Conservation (phyloP, 768 basidiomycete genomes). For the Lactifluus piperatus region DNA sequence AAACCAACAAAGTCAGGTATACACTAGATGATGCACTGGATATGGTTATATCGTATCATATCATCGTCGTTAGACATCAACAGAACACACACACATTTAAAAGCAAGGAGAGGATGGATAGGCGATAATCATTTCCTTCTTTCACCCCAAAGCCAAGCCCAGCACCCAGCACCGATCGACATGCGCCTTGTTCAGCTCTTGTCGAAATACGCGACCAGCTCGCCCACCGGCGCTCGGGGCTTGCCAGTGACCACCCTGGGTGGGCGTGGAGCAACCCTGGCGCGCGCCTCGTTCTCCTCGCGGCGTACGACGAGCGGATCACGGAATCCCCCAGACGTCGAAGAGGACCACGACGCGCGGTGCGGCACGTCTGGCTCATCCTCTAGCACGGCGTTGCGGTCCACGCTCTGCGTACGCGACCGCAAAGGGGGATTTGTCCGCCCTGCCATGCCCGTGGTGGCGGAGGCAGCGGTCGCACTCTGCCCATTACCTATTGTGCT, state of each 20-base stretch:
- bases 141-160: neutral
- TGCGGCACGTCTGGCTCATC: conserved; percentile 3
- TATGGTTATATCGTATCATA: neutral
- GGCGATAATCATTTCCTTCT: neutral
- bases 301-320: conserved; percentile 67
- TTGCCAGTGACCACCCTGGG: conserved; percentile 33
- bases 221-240: conserved; percentile 64
- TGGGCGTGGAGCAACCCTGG: conserved; percentile 35
- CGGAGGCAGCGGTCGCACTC: neutral
- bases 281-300: conserved; percentile 43
- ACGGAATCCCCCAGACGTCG: conserved; percentile 40
- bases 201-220: conserved; percentile 83
- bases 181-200: neutral
- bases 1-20: neutral
- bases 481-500: too few relatives aligned
- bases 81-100: neutral
- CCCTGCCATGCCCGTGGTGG: neutral
- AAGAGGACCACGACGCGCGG: conserved; percentile 30
- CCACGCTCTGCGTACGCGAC: conserved; percentile 11
- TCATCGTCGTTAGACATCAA: neutral
- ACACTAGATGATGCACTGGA: neutral
- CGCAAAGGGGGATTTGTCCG: conserved; percentile 23
- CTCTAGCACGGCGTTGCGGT: conserved; percentile 5
- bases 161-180: neutral
- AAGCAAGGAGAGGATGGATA: neutral